Base-by-base conservation (phyloP, 2,329 filamentous ascomycete genomes). In the Alternaria sp. region DNA sequence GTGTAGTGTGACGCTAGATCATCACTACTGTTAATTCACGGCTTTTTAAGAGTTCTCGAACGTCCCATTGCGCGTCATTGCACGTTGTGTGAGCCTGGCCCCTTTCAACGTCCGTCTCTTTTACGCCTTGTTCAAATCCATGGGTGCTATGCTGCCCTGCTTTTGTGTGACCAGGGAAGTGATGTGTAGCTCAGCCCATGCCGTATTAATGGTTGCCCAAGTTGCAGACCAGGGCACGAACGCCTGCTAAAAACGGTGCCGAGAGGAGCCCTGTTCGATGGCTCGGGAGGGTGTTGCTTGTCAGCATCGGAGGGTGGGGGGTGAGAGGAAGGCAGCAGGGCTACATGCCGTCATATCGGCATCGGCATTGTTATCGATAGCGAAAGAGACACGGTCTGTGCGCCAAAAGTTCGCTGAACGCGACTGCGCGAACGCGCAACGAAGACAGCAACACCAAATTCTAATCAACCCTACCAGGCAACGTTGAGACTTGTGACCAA, bases 361-460 rank as follows among this genome's bases (percentile, higher is more conserved):
- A 49, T 38, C 28, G 46, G 14, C 46, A 24, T 3, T 8, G 12
- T 53, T 55, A 59, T 59, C 44, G 57, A 51, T 57, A 54, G 18
- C 3, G 2, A 0, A 7, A 9, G 3, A 2, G 18, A 32, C 7
- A 18, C 12, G 52, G 57, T 7, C 44, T 24, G 52, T 59, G 57
- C 57, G 5, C 16, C 44, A 51, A 59, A 59, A 59, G 57, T 56
- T 51, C 46, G 41, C 6, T 20, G 28, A 52, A 58, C 54, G 57
- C 57, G 57, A 59, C 42, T 47, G 20, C 36, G 57, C 57, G 53
- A 56, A 46, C 44, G 46, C 57, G 44, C 53, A 49, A 56, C 4
- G 26, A 28, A 30, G 20, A 46, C n/a, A 54, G 28, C 38, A 42
- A 46, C 34, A 44, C 24, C 14, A 44, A 36, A 26, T 24, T 22